Evolutionary conservation across 192 early-diverging fungal genomes (phyloP), one percentile per base, ranked within the genome.

Genomic region (Backusella tuberculispora): DNA sequence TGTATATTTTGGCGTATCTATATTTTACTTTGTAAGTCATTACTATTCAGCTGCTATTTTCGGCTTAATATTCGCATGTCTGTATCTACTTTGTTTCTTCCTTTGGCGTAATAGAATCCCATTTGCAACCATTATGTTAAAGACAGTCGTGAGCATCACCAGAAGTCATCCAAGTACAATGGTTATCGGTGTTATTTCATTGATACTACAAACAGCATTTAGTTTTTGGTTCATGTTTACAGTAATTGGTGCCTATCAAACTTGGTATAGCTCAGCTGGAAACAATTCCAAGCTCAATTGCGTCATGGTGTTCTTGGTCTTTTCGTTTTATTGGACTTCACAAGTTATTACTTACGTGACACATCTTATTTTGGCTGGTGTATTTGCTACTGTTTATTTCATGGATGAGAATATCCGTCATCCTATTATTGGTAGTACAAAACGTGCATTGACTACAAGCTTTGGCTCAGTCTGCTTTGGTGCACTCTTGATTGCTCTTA

Each of bases 391-490:
- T 2, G 94, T 88, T 76, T 96, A 94, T 83, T 96, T 96, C 77
- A 71, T 87, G 60, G 90, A 72, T 76, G 87, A 79, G 69, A 74
- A 66, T 41, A 64, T 46, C 50, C 86, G 67, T 63, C 88, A 80
- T 17, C 86, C 88, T 19, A 87, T 93, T 14, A 84, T 91, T 48
- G 89, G 87, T 34, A 92, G 96, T 44, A 89, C 92, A 66, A 92
- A 89, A 38, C 88, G 94, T 13, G 92, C 94, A 17, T 71, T 89
- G 37, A 96, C 94, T 7, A 94, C 93, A 13, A 88, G 87, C 26
- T 91, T 96, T 75, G 95, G 95, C 6, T 86, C 88, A 46, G 89
- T 95, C 64, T 96, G 94, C 74, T 96, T 90, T 80, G 95, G 94
- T 21, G 85, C 87, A 29, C 63, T 89, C 38, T 48, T 89, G n/a